Evolutionary conservation across 768 basidiomycete genomes (phyloP), one percentile per base, ranked within the genome.

Genomic region (Clitopilus hobsonii): DNA sequence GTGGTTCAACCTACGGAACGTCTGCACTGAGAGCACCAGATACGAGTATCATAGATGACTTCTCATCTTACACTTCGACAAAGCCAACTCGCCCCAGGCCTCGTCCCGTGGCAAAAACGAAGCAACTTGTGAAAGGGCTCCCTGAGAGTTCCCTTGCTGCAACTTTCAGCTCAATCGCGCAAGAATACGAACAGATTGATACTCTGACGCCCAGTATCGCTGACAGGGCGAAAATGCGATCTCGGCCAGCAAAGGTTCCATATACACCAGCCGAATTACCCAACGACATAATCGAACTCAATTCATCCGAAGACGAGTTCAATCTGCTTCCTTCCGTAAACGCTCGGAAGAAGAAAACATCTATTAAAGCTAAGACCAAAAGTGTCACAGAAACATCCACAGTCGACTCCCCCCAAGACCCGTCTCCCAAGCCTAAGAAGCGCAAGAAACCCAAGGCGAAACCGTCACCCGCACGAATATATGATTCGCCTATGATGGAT

Each of bases 191-290:
- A 41, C 56, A 64, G 26, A 45, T 36, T n/a, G 57, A 58, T 18
- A 53, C 55, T 13, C 63, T 59, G 45, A 61, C 64, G 5, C 60
- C 70, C 38, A 76, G 66, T 57, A 82, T 83, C 23, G 82, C 82
- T n/a, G 82, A 84, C 38, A 74, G 82, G 16, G 78, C 82, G 49
- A 84, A 84, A 61, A 81, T 73, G 66, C 80, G 82, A 16, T 72
- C 77, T 54, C 68, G 81, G 22, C 71, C 65, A 20, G 52, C 69
- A 6, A 72, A 67, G 41, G 41, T 50, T 5, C 57, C 22, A 48
- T 48, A 53, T 48, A n/a, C 49, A 1, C 30, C 54, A 25, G 50
- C 38, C 24, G 24, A 28, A 48, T 38, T 50, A 47, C 32, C 58
- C 30, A 55, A 29, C 36, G 74, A 78, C 10, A 62, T 80, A 2